Conservation (phyloP, 208 protist genomes). For the Leishmania braziliensis region DNA sequence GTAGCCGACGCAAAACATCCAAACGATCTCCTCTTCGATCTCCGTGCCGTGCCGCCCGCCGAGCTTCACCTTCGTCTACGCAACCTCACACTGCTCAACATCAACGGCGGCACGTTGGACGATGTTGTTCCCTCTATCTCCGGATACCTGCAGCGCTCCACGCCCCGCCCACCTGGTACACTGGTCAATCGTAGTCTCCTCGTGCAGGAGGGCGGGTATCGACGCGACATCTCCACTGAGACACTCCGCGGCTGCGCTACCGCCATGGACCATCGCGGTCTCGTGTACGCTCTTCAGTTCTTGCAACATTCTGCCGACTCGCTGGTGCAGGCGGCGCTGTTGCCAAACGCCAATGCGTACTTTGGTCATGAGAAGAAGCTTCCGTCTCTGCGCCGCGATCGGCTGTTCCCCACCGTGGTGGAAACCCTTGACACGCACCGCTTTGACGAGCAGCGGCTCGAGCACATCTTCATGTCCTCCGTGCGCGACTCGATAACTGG, state of each 20-base stretch:
- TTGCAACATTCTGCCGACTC: slow-evolving; percentile 55
- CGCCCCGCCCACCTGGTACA: slow-evolving; percentile 26
- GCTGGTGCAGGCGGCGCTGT: slow-evolving; percentile 59
- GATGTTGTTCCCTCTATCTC: slow-evolving; percentile 68
- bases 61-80: slow-evolving; percentile 44
- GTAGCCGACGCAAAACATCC: slow-evolving; percentile 25
- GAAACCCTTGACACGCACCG: slow-evolving; percentile 39
- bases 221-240: slow-evolving; percentile 71
- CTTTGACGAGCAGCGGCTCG: slow-evolving; percentile 22
- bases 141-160: slow-evolving; percentile 52
- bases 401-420: slow-evolving; percentile 65
- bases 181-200: slow-evolving; percentile 23
- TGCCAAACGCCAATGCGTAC: slow-evolving; percentile 38
- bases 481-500: slow-evolving; percentile 28
- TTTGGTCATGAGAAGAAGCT: slow-evolving; percentile 42
- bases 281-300: slow-evolving; percentile 82
- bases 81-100: slow-evolving; percentile 46
- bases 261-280: slow-evolving; percentile 68
- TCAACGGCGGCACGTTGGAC: slow-evolving; percentile 78
- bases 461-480: slow-evolving; percentile 37
- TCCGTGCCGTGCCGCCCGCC: slow-evolving; percentile 30
- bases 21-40: slow-evolving; percentile 30
- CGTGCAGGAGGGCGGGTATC: slow-evolving; percentile 22
- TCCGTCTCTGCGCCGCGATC: slow-evolving; percentile 28
- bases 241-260: slow-evolving; percentile 65